Evolutionary conservation across 345 rosid species (phyloP), one percentile per base, ranked within the genome.

Genomic region (Euclidium syriacum): DNA sequence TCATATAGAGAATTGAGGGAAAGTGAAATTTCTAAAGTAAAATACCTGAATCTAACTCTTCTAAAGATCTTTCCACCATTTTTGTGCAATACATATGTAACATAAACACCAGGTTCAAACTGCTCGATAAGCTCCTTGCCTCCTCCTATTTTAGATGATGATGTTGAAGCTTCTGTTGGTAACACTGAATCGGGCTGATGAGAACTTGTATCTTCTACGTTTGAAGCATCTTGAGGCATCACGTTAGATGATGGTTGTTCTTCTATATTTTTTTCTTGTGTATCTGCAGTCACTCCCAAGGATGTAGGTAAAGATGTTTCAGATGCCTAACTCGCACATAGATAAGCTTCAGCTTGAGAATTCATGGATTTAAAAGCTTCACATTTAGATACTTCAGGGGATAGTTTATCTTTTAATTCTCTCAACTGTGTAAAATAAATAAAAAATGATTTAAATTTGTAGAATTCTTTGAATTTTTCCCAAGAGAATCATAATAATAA

Each of bases 1-100:
- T 17, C n/a, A 48, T 4, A 32, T 10, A 54, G 4, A 38, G 23
- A 70, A 18, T n/a, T n/a, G 48, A 44, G 40, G 32, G 43, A 58
- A 10, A 22, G 2, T 4, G 27, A 10, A 5, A 0, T 15, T 49
- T 39, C 1, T 59, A 19, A 18, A 54, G 42, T 65, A 18, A 30
- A 14, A 17, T 83, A 94, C 99, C 97, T 94, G 88, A 94, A 94
- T 73, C 81, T 84, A 52, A 94, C 95, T 59, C 96, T 84, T 70
- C 74, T 77, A 79, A 94, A 94, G 78, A 91, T 67, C 84, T 81
- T 87, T 63, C 70, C 65, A 6, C 97, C 97, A 36, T 70, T 79
- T 24, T 57, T 73, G 67, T 73, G 81, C 17, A 58, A 73, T 48
- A 80, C 71, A 25, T 73, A 81, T 44, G 97, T 90, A 17, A 94